Base-by-base conservation (phyloP, 163 green algal genomes). In the Trebouxia gelatinosa region DNA sequence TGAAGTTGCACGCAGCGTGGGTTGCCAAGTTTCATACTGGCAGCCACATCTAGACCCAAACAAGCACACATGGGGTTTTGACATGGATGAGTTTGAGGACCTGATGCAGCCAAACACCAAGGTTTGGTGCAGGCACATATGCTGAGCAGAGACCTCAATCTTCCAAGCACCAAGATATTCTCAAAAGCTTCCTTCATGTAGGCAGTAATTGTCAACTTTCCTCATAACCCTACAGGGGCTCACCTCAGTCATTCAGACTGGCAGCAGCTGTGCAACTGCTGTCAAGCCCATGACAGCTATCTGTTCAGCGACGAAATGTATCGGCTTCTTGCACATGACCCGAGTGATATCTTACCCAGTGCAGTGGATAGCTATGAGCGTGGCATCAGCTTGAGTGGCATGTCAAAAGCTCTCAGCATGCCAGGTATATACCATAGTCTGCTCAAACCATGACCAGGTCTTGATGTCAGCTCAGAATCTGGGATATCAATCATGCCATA, bases 341-440 rank as follows among this genome's bases (percentile, higher is more conserved):
- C 70, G 1, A 51, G 35, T 2, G 39, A 16, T 5, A 74, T 74
- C 13, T 78, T 91, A 57, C 80, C 85, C 0, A 39, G 82, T 2
- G 86, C 81, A 0, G 87, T 57, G 13, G 89, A 93, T 31, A 26
- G 23, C 5, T 89, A 86, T 28, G 79, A 88, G 3, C 40, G 38
- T 2, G 87, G 70, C 34, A 78, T 94, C n/a, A 78, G 80, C 2
- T 86, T 93, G 34, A 84, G 78, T 51, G 89, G 90, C 32, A 48
- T 92, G 26, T 87, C 70, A 78, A 94, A 96, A 81, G 79, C 87
- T 0, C 78, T 92, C 34, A 85, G 85, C 2, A 70, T 91, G 67
- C 90, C 92, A 0, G 92, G n/a, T n/a, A n/a, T n/a, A n/a, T n/a
- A n/a, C n/a, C n/a, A n/a, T n/a, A n/a, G n/a, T n/a, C n/a, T n/a